phyloP scores from a whole-genome alignment of 345 rosid species.

The Pugionium dolabratum region DNA sequence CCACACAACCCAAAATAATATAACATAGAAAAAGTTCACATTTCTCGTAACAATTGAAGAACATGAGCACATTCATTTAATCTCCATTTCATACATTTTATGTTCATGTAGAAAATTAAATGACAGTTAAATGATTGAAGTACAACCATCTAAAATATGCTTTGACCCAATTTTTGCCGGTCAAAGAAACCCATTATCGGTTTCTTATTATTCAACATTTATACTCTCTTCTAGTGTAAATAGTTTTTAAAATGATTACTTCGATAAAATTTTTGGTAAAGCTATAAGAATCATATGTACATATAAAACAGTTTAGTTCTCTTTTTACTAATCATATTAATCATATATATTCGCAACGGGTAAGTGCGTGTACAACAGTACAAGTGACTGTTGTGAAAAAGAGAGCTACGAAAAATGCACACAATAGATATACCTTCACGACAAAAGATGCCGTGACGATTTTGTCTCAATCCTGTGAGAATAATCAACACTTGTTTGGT shows the following conservation, averaged over 20 bases:
- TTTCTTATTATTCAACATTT: not conserved
- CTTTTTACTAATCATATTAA: slow-evolving; percentile 13
- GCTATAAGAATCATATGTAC: slow-evolving; percentile 23
- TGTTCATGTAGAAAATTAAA: too few relatives aligned
- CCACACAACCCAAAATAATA: too few relatives aligned
- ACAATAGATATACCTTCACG: slow-evolving; percentile 32
- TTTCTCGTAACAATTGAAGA: too few relatives aligned
- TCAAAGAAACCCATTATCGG: not conserved
- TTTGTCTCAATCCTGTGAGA: slow-evolving; percentile 38
- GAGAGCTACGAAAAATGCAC: slow-evolving; percentile 29
- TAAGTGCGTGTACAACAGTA: slow-evolving; percentile 32
- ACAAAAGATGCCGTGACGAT: slow-evolving; percentile 39
- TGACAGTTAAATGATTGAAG: not conserved
- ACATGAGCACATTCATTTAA: too few relatives aligned
- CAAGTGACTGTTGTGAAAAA: slow-evolving; percentile 18
- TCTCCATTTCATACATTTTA: too few relatives aligned
- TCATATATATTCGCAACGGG: slow-evolving; percentile 32
- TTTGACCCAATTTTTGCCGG: not conserved
- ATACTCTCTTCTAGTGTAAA: slow-evolving; percentile 1
- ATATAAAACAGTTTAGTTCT: slow-evolving; percentile 18
- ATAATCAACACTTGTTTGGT: slow-evolving; percentile 40
- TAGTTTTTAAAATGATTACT: not conserved
- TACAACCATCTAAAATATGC: not conserved
- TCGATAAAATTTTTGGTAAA: not conserved
- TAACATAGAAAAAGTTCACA: too few relatives aligned